phyloP scores from a whole-genome alignment of 2,329 filamentous ascomycete species.

The Ophiosphaerella narmari region DNA sequence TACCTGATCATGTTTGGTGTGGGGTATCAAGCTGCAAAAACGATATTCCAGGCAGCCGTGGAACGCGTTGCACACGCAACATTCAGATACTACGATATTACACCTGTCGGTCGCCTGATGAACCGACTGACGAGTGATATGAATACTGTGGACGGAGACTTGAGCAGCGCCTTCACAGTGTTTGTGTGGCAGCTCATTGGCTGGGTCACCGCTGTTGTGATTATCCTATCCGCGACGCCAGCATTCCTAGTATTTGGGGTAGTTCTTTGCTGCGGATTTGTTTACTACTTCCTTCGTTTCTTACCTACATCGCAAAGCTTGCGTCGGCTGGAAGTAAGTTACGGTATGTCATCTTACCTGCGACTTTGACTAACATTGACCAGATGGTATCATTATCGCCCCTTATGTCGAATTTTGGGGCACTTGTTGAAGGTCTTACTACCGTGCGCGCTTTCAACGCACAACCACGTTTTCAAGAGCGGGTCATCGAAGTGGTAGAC shows the following conservation, averaged over 20 bases:
- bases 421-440: conserved; percentile 80
- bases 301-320: conserved; percentile 83
- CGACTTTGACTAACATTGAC: conserved; percentile 7
- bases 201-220: conserved; percentile 72
- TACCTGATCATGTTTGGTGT: conserved; percentile 75
- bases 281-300: conserved; percentile 76
- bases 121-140: conserved; percentile 91
- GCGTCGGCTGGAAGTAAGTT: conserved; percentile 68
- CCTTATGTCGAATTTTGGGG: conserved; percentile 90
- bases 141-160: conserved; percentile 84
- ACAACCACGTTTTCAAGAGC: conserved; percentile 76
- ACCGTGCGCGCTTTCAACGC: conserved; percentile 85
- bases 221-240: conserved; percentile 81
- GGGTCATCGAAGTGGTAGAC: conserved; percentile 80
- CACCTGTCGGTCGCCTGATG: conserved; percentile 87
- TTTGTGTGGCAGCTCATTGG: conserved; percentile 73
- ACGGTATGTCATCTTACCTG: neutral
- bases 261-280: conserved; percentile 68
- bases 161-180: conserved; percentile 72
- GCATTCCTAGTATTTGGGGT: conserved; percentile 75
- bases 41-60: conserved; percentile 75
- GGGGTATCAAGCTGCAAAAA: conserved; percentile 75
- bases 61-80: conserved; percentile 75
- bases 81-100: conserved; percentile 90
- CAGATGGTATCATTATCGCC: conserved; percentile 84